Percentiles rank a stretch among this genome's conserved stretches.
Conservation (phyloP, 768 basidiomycete species). For the Amanita pallidorosea region DNA sequence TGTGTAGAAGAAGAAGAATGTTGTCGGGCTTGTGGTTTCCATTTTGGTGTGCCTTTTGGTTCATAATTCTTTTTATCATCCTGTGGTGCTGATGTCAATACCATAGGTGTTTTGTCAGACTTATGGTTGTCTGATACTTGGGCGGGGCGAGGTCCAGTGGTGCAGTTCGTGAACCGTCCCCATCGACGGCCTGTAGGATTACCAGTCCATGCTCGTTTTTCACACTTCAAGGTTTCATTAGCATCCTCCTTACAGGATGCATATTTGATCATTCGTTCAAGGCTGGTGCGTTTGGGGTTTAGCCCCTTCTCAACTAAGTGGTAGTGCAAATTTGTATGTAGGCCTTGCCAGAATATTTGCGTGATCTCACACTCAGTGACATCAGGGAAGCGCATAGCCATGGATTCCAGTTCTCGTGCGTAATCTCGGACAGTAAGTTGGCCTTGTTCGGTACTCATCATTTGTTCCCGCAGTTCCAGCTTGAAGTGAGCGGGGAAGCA, state of each 20-base stretch:
- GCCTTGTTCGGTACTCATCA: not conserved
- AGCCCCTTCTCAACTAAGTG: conserved; percentile 19
- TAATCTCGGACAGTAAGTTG: not conserved
- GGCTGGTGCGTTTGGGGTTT: conserved; percentile 14
- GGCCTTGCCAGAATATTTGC: conserved; percentile 23
- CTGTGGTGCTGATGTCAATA: no score
- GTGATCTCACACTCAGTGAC: conserved; percentile 17
- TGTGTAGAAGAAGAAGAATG: no score
- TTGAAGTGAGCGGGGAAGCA: conserved; percentile 8
- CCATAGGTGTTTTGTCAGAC: no score
- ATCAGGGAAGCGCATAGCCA: no score
- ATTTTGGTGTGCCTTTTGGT: no score
- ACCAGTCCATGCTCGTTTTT: not conserved
- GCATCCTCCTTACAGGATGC: conserved; percentile 21
- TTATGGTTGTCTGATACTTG: no score
- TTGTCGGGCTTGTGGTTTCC: no score
- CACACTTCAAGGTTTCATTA: not conserved
- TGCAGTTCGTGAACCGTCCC: not conserved
- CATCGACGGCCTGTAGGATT: not conserved
- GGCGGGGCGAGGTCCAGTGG: no score
- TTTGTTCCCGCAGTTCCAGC: not conserved
- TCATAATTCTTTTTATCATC: no score
- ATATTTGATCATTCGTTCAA: conserved; percentile 14
- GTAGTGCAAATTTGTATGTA: conserved; percentile 15
- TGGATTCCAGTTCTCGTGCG: not conserved